Conservation (phyloP, 768 basidiomycete genomes). For the Plicaturopsis crispa region DNA sequence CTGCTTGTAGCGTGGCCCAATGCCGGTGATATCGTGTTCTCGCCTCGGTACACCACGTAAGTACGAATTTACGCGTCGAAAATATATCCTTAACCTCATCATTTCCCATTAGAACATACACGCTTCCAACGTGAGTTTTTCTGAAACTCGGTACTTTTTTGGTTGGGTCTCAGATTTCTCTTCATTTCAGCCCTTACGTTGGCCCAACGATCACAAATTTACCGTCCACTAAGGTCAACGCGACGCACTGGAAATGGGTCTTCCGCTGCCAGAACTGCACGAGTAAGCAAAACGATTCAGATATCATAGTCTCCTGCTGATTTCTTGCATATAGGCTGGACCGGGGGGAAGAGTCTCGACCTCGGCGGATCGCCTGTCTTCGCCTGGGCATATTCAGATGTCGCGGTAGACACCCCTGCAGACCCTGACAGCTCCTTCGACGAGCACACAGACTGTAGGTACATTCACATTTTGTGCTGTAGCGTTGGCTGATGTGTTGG, state of each 20-base stretch:
- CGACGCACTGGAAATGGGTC: slow-evolving; percentile 63
- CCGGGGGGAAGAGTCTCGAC: slow-evolving; percentile 29
- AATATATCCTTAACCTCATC: slow-evolving; percentile 1
- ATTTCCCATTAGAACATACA: slow-evolving; percentile 37
- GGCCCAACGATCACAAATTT: slow-evolving; percentile 49
- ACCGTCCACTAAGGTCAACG: slow-evolving; percentile 40
- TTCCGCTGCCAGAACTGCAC: slow-evolving; percentile 64
- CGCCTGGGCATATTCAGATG: slow-evolving; percentile 19
- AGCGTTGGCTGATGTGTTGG: not conserved
- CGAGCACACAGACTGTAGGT: slow-evolving; percentile 54
- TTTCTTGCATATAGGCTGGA: slow-evolving; percentile 25
- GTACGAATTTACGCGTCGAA: slow-evolving; percentile 18
- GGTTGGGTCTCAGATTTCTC: not conserved
- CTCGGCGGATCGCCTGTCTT: slow-evolving; percentile 24
- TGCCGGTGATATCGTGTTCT: slow-evolving; percentile 34
- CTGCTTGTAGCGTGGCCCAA: slow-evolving; percentile 58
- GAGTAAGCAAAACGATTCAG: slow-evolving; percentile 30
- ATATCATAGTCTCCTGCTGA: not conserved
- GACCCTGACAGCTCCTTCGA: slow-evolving; percentile 42
- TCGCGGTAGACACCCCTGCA: slow-evolving; percentile 39
- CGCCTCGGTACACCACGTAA: slow-evolving; percentile 47
- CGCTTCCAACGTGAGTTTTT: slow-evolving; percentile 37
- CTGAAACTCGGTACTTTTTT: not conserved
- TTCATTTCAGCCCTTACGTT: slow-evolving; percentile 26
- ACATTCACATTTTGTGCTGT: not conserved